These are phyloP conservation scores for Blastobotrys aristatus DNA, from an alignment of 1,139 yeast genomes.

Conservation along the genomic window DNA sequence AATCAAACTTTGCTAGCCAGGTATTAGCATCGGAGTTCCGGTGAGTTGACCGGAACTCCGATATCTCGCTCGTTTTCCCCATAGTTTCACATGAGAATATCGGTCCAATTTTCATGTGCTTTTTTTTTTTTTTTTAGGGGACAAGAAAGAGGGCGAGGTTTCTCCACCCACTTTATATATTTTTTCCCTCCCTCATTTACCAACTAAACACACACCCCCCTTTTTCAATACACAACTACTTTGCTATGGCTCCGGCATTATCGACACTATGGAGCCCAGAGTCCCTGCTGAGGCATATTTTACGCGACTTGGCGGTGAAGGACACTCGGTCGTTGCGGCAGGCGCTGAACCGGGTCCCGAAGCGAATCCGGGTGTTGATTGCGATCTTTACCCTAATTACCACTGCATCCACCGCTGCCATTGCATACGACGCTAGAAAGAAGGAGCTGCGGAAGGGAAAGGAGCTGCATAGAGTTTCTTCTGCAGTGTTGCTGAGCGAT, in stretches of 20 bases:
- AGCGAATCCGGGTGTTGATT: conserved; percentile 9
- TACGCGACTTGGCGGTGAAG: conserved; percentile 15
- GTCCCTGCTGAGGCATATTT: conserved; percentile 11
- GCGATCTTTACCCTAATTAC: conserved; percentile 12
- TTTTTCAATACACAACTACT: not conserved
- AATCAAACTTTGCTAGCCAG: no score
- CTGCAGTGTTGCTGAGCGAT: conserved; percentile 26
- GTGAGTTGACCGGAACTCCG: no score
- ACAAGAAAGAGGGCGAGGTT: no score
- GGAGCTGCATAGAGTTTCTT: conserved; percentile 27
- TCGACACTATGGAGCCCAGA: conserved; percentile 15
- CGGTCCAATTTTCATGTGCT: no score
- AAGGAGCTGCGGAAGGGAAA: conserved; percentile 4
- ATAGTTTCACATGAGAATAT: not conserved
- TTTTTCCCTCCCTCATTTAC: not conserved
- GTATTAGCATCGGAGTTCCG: no score
- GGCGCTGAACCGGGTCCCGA: conserved; percentile 11
- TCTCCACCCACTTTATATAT: not conserved
- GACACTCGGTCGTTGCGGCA: conserved; percentile 13
- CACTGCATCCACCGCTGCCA: conserved; percentile 11
- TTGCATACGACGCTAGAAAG: conserved; percentile 8
- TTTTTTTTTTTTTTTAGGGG: not conserved
- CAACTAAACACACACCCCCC: not conserved
- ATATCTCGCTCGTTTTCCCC: no score
- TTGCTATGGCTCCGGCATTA: conserved; percentile 16